Evolutionary conservation across 352 stramenopile species (phyloP).

Genomic region (Pythium monospermum): DNA sequence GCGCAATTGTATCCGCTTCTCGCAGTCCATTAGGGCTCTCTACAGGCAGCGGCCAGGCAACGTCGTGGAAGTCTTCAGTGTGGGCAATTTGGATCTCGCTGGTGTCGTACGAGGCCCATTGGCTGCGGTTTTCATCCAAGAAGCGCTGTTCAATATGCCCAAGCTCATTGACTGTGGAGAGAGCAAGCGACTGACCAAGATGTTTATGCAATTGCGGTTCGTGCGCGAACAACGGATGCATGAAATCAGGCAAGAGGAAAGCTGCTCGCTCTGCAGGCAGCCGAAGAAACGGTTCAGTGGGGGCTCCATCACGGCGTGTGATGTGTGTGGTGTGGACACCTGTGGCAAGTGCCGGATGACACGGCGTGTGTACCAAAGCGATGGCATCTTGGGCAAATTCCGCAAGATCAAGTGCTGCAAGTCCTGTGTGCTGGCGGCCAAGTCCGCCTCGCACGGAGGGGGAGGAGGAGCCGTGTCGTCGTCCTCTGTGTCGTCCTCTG

Average conservation of each 20-base stretch:
- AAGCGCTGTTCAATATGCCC: constrained; percentile 18
- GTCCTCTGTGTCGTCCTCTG: too few species aligned
- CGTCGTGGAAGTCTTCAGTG: constrained; percentile 21
- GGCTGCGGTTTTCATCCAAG: constrained; percentile 8
- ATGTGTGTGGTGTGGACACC: constrained; percentile 24
- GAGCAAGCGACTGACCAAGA: constrained; percentile 18
- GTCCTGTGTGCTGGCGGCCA: constrained; percentile 16
- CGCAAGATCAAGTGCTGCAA: constrained; percentile 17
- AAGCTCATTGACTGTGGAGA: constrained; percentile 21
- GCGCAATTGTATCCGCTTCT: constrained; percentile 23
- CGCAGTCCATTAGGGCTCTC: constrained; percentile 23
- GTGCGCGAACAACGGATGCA: constrained; percentile 5
- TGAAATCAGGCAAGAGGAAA: background rate
- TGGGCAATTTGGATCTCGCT: constrained; percentile 12
- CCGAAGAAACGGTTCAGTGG: constrained; percentile 30
- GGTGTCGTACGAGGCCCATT: constrained; percentile 8
- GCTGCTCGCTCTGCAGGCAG: constrained; percentile 32
- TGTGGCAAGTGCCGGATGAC: constrained; percentile 29
- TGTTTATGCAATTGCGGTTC: constrained; percentile 1
- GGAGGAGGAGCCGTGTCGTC: too few species aligned
- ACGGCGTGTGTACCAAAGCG: constrained; percentile 29
- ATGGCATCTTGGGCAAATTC: constrained; percentile 20
- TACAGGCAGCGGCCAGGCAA: constrained; percentile 16
- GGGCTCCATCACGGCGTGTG: constrained; percentile 24
- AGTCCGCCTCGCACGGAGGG: too few species aligned